Conservation (phyloP, 1,284 basidiomycete genomes). For the Marasmius sp. region DNA sequence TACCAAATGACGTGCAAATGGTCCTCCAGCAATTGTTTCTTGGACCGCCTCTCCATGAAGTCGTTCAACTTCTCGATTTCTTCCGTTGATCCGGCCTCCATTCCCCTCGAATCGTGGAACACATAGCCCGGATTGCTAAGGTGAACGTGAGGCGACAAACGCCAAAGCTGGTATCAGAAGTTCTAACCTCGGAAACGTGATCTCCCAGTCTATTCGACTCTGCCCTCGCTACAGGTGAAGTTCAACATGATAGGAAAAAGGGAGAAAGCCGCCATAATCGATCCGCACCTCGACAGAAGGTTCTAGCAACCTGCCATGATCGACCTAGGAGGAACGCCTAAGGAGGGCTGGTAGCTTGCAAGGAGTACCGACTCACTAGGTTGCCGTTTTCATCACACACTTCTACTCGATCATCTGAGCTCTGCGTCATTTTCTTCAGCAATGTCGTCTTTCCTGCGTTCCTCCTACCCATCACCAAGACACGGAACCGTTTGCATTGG, state of each 20-base stretch:
- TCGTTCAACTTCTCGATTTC: neutral
- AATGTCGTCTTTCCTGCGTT: slow-evolving; percentile 12
- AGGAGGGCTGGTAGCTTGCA: neutral
- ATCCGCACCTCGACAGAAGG: slow-evolving; percentile 2
- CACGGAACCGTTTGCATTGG: slow-evolving; percentile 1
- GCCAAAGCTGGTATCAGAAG: neutral
- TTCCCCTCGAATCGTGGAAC: slow-evolving; percentile 8
- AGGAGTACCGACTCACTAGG: neutral
- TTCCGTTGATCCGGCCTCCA: slow-evolving; percentile 7
- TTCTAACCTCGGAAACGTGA: slow-evolving; percentile 1
- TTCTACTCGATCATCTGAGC: neutral
- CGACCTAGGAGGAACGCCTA: neutral
- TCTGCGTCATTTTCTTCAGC: slow-evolving; percentile 4
- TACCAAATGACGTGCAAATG: slow-evolving; percentile 9
- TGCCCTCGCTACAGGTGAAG: neutral
- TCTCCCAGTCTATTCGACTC: slow-evolving; percentile 6
- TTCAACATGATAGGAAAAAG: neutral
- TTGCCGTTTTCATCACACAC: neutral
- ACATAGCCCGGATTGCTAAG: slow-evolving; percentile 4
- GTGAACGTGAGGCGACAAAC: neutral
- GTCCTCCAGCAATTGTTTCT: neutral
- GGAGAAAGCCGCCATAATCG: neutral
- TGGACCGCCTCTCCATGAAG: neutral
- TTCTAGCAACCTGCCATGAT: slow-evolving; percentile 1
- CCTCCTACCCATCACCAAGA: slow-evolving; percentile 9